Percentiles rank a stretch among this genome's conserved stretches.
Evolutionary conservation across 192 early-diverging fungal genomes (phyloP).

Genomic region (Umbelopsis sp.): DNA sequence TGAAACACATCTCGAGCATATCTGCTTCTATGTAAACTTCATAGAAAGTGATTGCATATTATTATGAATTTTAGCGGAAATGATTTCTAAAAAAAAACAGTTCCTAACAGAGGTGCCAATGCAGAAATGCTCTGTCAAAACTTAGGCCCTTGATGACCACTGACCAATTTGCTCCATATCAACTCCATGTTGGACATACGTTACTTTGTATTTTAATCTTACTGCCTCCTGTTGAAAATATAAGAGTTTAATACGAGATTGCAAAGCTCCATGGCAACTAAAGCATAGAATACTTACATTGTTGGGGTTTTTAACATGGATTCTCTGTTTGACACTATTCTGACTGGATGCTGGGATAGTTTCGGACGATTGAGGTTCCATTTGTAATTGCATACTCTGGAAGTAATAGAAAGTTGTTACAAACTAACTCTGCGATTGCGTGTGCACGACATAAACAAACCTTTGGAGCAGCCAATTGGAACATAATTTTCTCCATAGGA

Average conservation of each 20-base stretch:
- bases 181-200: conserved; percentile 42
- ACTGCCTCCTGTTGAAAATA: conserved; percentile 21
- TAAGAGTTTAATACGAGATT: not conserved
- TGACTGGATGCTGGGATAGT: conserved; percentile 41
- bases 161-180: conserved; percentile 51
- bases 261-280: not conserved
- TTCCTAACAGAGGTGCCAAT: too few species aligned
- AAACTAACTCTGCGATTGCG: not conserved
- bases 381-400: conserved; percentile 46
- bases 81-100: too few species aligned
- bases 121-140: not conserved
- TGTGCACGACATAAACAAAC: conserved; percentile 21
- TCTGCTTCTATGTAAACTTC: too few species aligned
- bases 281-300: not conserved
- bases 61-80: too few species aligned
- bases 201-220: conserved; percentile 51
- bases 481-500: conserved; percentile 41
- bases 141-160: not conserved
- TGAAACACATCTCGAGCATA: too few species aligned
- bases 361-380: conserved; percentile 50
- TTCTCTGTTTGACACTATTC: conserved; percentile 40
- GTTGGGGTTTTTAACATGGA: conserved; percentile 40
- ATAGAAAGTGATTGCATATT: too few species aligned
- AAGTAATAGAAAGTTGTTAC: not conserved
- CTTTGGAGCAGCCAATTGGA: conserved; percentile 53